Evolutionary conservation across 495 filamentous ascomycete genomes (phyloP).

Genomic region (Xylaria castorea): DNA sequence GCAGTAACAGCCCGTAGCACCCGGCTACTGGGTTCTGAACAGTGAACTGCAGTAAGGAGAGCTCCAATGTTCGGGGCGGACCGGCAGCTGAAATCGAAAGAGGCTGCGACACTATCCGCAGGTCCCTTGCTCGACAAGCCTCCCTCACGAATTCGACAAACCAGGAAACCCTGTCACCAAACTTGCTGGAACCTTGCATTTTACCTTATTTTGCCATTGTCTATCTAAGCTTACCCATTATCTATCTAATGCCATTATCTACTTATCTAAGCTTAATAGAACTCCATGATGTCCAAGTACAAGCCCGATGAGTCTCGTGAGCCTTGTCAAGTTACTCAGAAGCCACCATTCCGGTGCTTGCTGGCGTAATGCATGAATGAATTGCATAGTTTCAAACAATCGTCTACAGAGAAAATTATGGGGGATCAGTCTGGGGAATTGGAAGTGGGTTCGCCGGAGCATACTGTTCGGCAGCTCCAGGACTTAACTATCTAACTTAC

Average conservation of each 20-base stretch:
- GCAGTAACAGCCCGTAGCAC: neutral
- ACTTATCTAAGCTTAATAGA: no score
- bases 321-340: neutral
- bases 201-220: neutral
- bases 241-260: no score
- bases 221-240: conserved; percentile 4
- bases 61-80: conserved; percentile 12
- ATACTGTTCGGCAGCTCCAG: conserved; percentile 16
- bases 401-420: conserved; percentile 15
- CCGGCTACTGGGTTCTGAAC: neutral
- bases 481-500: neutral
- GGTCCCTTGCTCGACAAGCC: conserved; percentile 17
- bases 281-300: neutral
- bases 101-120: neutral
- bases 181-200: conserved; percentile 5
- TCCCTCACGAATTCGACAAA: conserved; percentile 13
- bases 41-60: neutral
- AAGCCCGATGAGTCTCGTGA: neutral
- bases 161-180: conserved; percentile 14
- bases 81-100: conserved; percentile 20
- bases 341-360: conserved; percentile 12
- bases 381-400: conserved; percentile 19
- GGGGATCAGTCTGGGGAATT: conserved; percentile 12
- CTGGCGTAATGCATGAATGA: conserved; percentile 6
- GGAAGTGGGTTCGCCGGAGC: conserved; percentile 8